Evolutionary conservation across 345 rosid genomes (phyloP).

Genomic region (Rhizophora mangle): DNA sequence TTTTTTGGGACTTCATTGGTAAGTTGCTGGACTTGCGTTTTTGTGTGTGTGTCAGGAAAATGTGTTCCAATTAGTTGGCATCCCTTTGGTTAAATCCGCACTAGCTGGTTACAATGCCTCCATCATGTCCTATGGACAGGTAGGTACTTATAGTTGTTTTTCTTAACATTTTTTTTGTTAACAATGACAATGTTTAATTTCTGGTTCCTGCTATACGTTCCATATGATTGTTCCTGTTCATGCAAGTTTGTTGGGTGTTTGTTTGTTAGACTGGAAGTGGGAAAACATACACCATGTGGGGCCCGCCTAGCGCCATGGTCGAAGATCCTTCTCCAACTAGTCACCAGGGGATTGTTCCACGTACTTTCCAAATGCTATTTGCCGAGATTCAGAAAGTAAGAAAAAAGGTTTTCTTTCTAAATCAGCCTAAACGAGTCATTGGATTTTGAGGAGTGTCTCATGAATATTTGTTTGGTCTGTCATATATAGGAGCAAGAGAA

Average conservation of each 20-base stretch:
- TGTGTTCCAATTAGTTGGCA: conserved; percentile 68
- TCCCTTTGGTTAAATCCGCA: conserved; percentile 74
- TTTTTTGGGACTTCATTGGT: neutral
- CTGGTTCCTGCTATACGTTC: neutral
- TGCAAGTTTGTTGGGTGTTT: conserved; percentile 14
- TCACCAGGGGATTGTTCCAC: conserved; percentile 84
- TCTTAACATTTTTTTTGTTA: neutral
- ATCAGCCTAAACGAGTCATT: neutral
- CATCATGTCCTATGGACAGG: conserved; percentile 91
- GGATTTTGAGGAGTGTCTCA: conserved; percentile 5
- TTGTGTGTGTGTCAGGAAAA: conserved; percentile 55
- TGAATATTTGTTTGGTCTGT: conserved; percentile 9
- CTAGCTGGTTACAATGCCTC: conserved; percentile 85
- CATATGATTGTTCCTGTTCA: neutral
- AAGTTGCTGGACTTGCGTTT: conserved; percentile 9
- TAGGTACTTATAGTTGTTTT: conserved; percentile 21
- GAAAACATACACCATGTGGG: conserved; percentile 96
- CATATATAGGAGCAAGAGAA: conserved; percentile 61
- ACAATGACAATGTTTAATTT: too few relatives aligned
- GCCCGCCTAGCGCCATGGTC: conserved; percentile 92
- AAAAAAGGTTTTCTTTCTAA: conserved; percentile 13
- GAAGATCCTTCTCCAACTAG: conserved; percentile 75
- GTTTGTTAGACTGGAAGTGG: conserved; percentile 83
- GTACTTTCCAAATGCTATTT: conserved; percentile 77
- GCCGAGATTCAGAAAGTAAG: conserved; percentile 72